These are phyloP conservation scores for Otatea glauca DNA, from an alignment of 176 grass and related monocot species.

Conservation along the genomic window DNA sequence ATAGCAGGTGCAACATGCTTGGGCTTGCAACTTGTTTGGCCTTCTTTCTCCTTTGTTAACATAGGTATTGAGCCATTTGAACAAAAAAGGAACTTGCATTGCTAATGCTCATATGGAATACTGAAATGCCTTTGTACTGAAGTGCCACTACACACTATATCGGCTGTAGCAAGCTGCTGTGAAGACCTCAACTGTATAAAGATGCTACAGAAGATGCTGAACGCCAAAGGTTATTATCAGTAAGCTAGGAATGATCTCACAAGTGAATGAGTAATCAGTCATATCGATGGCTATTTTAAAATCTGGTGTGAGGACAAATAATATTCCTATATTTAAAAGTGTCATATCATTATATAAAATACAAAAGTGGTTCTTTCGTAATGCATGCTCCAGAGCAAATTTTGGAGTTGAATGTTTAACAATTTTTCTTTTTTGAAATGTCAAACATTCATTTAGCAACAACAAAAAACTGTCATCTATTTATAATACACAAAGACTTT, in stretches of 20 bases:
- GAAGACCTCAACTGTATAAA: constrained; percentile 1
- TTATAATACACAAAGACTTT: neutral
- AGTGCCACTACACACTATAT: constrained; percentile 2
- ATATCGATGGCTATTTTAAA: neutral
- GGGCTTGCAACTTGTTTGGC: neutral
- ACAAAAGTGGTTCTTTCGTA: neutral
- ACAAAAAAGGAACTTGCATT: constrained; percentile 18
- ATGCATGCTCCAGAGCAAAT: neutral
- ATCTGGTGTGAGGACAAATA: neutral
- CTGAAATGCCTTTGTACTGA: constrained; percentile 33
- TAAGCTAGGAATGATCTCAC: neutral
- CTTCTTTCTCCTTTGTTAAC: constrained; percentile 13
- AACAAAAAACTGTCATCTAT: neutral
- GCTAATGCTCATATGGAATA: constrained; percentile 21
- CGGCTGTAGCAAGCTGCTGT: neutral
- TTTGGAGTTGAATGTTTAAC: neutral
- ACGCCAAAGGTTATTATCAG: neutral
- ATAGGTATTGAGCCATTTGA: neutral
- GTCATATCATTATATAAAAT: neutral
- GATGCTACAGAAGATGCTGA: neutral
- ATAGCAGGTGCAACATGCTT: neutral
- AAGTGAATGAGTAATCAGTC: neutral
- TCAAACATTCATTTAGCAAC: neutral
- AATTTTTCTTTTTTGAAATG: neutral
- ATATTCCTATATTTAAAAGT: neutral